Conservation (phyloP, 2,329 filamentous ascomycete species). For the Cercospora zeae-maydis region DNA sequence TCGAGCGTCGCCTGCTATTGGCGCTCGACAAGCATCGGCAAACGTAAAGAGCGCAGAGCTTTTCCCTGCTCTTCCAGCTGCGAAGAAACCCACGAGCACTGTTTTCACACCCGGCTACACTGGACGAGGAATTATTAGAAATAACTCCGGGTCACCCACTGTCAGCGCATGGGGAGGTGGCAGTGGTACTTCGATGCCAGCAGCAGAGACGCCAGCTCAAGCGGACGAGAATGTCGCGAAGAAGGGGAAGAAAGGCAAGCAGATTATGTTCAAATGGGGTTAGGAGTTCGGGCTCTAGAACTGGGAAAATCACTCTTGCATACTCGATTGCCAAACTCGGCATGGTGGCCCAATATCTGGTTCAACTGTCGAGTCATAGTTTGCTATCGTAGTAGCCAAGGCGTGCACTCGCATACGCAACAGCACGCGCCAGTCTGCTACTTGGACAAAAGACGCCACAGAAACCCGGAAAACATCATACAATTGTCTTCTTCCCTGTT, state of each 20-base stretch:
- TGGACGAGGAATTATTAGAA: constrained; percentile 44
- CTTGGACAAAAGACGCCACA: neutral
- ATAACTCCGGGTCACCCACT: constrained; percentile 39
- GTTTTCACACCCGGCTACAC: constrained; percentile 51
- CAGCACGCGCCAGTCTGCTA: neutral
- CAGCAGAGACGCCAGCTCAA: constrained; percentile 16
- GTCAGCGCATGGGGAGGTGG: constrained; percentile 42
- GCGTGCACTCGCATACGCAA: neutral
- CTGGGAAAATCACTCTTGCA: neutral
- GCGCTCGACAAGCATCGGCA: constrained; percentile 35
- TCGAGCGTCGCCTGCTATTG: constrained; percentile 34
- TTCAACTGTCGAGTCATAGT: neutral
- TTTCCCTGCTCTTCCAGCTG: constrained; percentile 79
- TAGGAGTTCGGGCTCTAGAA: constrained; percentile 22
- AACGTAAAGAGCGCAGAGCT: constrained; percentile 50
- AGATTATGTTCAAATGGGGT: constrained; percentile 51
- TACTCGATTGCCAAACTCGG: neutral
- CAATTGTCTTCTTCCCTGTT: neutral
- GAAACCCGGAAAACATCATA: neutral
- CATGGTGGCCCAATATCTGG: neutral
- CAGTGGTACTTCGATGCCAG: constrained; percentile 25
- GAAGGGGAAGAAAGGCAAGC: constrained; percentile 51
- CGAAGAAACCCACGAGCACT: constrained; percentile 63
- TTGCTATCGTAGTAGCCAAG: neutral
- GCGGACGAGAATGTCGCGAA: constrained; percentile 37